Conservation (phyloP, 805 yeast species). For the Candida yuanshanica region DNA sequence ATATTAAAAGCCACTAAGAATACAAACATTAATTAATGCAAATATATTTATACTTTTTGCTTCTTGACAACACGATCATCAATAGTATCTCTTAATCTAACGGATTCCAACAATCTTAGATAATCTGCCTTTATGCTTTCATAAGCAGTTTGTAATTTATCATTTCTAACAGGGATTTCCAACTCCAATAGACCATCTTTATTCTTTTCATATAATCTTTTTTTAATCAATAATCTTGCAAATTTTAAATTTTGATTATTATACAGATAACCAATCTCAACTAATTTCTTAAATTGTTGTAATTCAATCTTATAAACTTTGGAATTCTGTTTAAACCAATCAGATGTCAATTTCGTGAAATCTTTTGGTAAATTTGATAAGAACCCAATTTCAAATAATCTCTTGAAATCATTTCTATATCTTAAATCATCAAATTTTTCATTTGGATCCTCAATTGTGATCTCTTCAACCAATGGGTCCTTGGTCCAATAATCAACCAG, state of each 20-base stretch:
- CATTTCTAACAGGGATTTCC: conserved; percentile 56
- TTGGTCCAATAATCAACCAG: conserved; percentile 51
- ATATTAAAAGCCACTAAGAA: too few species aligned
- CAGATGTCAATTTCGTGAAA: conserved; percentile 21
- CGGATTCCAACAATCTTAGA: conserved; percentile 37
- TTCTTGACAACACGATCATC: conserved; percentile 11
- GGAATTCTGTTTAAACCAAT: conserved; percentile 38
- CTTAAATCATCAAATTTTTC: conserved; percentile 88
- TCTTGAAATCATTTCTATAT: conserved; percentile 68
- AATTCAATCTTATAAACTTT: conserved; percentile 53
- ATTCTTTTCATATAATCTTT: conserved; percentile 71
- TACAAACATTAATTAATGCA: too few species aligned
- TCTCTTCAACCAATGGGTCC: conserved; percentile 52
- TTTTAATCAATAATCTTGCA: conserved; percentile 58
- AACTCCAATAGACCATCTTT: conserved; percentile 67
- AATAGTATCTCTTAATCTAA: conserved; percentile 13
- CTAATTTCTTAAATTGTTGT: conserved; percentile 69
- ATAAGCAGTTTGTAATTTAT: conserved; percentile 73
- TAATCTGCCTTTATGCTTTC: conserved; percentile 68
- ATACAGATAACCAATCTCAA: conserved; percentile 63
- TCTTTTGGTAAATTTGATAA: conserved; percentile 24
- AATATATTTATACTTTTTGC: conserved; percentile 10
- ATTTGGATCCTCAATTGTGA: conserved; percentile 92
- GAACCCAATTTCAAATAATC: conserved; percentile 33
- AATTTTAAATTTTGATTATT: conserved; percentile 31